Evolutionary conservation across 1,284 basidiomycete species (phyloP), one percentile per base, ranked within the genome.

Genomic region (Gymnopus androsaceus): DNA sequence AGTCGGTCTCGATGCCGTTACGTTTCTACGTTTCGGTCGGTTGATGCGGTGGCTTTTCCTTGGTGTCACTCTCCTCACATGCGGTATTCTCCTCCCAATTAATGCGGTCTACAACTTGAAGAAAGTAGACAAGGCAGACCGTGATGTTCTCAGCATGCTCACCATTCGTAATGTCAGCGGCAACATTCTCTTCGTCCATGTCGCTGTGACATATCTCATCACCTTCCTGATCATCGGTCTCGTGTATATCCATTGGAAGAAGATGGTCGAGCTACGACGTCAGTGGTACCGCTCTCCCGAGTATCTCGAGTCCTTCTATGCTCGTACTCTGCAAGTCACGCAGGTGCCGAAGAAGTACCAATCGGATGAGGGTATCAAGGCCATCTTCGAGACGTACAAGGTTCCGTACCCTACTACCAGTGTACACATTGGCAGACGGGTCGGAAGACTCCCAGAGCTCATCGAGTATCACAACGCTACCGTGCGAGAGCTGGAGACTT

Each of bases 1-100:
- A 69, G 83, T 98, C 65, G 96, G 93, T 15, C 84, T 98, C 19
- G 97, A 99, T 69, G 96, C 95, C 0, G 89, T 94, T 49, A 83
- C 91, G 12, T 99, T 93, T 72, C 83, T 99, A 17, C 89, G 95
- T 21, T 98, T 99, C 70, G 80, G 90, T 27, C 87, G 94, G 59
- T 87, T 99, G 76, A 82, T 92, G 66, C 86, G 94, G 25, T 85
- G 83, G 77, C 75, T 92, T 37, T 95, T 95, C 76, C 75, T 82
- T 41, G 72, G 75, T 37, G 78, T 94, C 53, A 84, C 90, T 1
- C 49, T 83, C 50, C 74, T 94, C 49, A 79, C 85, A 41, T 91
- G 90, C 63, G 84, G 76, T 15, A 76, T 94, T 34, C 84, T 98
- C 59, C 82, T 97, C 57, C 92, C 93, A 23, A 77, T 94, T 72